A percentile compares a stretch with the other conserved stretches of the same genome.
Conservation (phyloP, 2,329 filamentous ascomycete species). For the Alternaria sp. region DNA sequence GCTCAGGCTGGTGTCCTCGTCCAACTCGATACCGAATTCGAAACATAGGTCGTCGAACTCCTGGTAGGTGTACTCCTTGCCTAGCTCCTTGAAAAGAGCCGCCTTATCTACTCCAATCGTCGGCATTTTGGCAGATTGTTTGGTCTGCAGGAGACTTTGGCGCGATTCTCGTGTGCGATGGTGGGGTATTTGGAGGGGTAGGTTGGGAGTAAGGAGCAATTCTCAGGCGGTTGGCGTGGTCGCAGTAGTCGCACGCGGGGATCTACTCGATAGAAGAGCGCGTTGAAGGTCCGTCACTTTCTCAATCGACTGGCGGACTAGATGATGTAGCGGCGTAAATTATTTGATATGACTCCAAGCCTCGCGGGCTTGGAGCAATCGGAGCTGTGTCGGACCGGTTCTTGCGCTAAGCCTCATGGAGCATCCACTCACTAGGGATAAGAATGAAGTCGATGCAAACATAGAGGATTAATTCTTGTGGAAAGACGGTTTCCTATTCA, state of each 20-base stretch:
- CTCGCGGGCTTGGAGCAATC: slow-evolving; percentile 13
- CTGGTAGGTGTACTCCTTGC: slow-evolving; percentile 88
- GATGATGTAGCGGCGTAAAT: slow-evolving; percentile 21
- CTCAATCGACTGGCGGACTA: slow-evolving; percentile 10
- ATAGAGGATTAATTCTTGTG: neutral
- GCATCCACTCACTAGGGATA: neutral
- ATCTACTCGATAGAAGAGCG: neutral
- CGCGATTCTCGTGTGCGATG: slow-evolving; percentile 25
- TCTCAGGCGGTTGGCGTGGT: slow-evolving; percentile 3
- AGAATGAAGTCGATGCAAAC: neutral
- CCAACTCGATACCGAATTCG: slow-evolving; percentile 97
- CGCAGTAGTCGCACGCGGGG: neutral
- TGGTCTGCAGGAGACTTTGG: slow-evolving; percentile 6
- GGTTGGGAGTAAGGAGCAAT: slow-evolving; percentile 28
- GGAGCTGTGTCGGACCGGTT: slow-evolving; percentile 26
- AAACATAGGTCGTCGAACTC: slow-evolving; percentile 98
- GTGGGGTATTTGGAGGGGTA: slow-evolving; percentile 45
- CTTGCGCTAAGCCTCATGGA: slow-evolving; percentile 19
- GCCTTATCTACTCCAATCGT: slow-evolving; percentile 98
- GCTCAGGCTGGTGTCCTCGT: slow-evolving; percentile 72
- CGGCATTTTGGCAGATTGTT: slow-evolving; percentile 71
- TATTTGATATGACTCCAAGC: slow-evolving; percentile 39
- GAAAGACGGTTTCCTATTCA: neutral
- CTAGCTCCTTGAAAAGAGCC: slow-evolving; percentile 90
- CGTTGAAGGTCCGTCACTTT: neutral